These are phyloP conservation scores for Inga leiocalycina DNA, from an alignment of 306 rosid species.

Conservation along the genomic window DNA sequence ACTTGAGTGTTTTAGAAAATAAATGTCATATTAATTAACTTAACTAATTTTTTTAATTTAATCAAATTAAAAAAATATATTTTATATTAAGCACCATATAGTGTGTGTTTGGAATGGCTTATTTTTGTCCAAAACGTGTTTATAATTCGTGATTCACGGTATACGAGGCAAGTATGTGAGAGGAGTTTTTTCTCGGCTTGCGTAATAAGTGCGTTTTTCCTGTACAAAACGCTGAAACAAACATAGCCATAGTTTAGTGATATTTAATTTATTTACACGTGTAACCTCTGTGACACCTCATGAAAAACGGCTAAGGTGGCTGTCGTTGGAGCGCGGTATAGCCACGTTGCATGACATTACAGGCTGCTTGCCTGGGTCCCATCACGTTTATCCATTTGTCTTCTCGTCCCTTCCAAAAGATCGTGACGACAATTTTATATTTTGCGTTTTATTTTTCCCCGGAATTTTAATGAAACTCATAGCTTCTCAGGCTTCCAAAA, in stretches of 20 bases:
- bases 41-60: too few relatives aligned
- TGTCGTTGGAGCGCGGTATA: constrained; percentile 19
- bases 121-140: too few relatives aligned
- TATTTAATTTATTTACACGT: constrained; percentile 30
- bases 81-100: too few relatives aligned
- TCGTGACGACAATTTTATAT: constrained; percentile 39
- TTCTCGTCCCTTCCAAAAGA: constrained; percentile 58
- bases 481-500: constrained; percentile 47
- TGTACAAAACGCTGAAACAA: too few relatives aligned
- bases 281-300: constrained; percentile 39
- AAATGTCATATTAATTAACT: too few relatives aligned
- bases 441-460: constrained; percentile 1
- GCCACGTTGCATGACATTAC: constrained; percentile 43
- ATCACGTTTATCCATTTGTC: constrained; percentile 57
- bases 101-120: too few relatives aligned
- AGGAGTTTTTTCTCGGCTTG: too few relatives aligned
- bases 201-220: too few relatives aligned
- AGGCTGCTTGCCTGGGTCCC: constrained; percentile 51
- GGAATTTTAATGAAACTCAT: constrained; percentile 30
- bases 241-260: not conserved
- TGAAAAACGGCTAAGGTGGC: constrained; percentile 35
- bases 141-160: too few relatives aligned
- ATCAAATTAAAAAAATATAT: too few relatives aligned
- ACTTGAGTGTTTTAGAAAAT: too few relatives aligned
- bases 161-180: too few relatives aligned